Conservation (phyloP, 495 filamentous ascomycete genomes). For the Talaromyces wortmannii region DNA sequence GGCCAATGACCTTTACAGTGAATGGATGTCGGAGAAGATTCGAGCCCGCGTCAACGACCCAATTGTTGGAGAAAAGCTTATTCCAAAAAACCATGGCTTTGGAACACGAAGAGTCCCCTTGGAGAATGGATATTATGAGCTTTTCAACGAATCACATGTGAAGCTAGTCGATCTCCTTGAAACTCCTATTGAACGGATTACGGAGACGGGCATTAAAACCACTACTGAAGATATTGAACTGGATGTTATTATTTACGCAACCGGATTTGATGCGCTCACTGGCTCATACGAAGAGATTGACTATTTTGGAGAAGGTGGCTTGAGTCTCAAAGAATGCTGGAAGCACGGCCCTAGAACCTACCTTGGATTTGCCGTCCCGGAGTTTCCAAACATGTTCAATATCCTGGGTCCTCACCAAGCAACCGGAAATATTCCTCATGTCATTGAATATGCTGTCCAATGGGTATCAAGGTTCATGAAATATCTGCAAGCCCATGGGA, state of each 20-base stretch:
- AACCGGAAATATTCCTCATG: slow-evolving; percentile 39
- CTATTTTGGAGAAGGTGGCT: slow-evolving; percentile 12
- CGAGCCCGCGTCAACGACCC: slow-evolving; percentile 40
- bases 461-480: slow-evolving; percentile 8
- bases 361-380: slow-evolving; percentile 9
- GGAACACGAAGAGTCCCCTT: slow-evolving; percentile 42
- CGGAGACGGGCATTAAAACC: slow-evolving; percentile 22
- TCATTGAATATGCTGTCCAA: slow-evolving; percentile 25
- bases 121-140: slow-evolving; percentile 47
- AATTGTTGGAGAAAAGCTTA: slow-evolving; percentile 35
- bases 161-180: slow-evolving; percentile 38
- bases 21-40: slow-evolving; percentile 26
- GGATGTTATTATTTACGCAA: slow-evolving; percentile 33
- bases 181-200: slow-evolving; percentile 24
- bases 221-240: slow-evolving; percentile 18
- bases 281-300: slow-evolving; percentile 22
- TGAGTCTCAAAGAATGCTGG: slow-evolving; percentile 14
- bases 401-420: slow-evolving; percentile 19
- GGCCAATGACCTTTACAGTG: slow-evolving; percentile 16
- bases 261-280: slow-evolving; percentile 28
- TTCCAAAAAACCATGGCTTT: slow-evolving; percentile 41
- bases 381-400: slow-evolving; percentile 21
- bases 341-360: slow-evolving; percentile 15
- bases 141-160: slow-evolving; percentile 40
- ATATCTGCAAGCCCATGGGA: slow-evolving; percentile 6